Evolutionary conservation across 768 basidiomycete species (phyloP).

Genomic region (Termitomyces sp.): DNA sequence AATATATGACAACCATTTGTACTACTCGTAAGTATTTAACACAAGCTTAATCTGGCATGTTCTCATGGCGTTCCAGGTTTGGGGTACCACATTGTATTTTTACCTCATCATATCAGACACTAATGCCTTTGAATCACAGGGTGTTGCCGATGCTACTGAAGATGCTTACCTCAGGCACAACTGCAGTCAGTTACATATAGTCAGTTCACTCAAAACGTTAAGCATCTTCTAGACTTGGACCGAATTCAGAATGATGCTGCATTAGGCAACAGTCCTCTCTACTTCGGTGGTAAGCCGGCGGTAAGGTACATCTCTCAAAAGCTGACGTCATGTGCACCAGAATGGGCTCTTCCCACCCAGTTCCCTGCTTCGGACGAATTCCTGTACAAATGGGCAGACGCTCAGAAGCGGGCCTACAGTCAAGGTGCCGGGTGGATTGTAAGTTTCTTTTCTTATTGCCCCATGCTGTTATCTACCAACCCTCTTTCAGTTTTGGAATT

Average conservation of each 20-base stretch:
- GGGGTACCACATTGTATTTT: constrained; percentile 39
- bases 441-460: constrained; percentile 21
- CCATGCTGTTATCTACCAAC: neutral
- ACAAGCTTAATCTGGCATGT: constrained; percentile 1
- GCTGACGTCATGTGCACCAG: constrained; percentile 16
- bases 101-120: neutral
- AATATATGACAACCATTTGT: constrained; percentile 76
- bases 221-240: constrained; percentile 47
- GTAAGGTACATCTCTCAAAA: neutral
- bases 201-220: neutral
- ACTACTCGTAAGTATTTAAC: constrained; percentile 54
- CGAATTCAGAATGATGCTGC: constrained; percentile 39
- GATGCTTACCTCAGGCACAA: constrained; percentile 63
- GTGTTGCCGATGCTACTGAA: constrained; percentile 64
- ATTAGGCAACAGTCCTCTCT: constrained; percentile 36
- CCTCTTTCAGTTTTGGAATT: constrained; percentile 56
- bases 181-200: constrained; percentile 52
- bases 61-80: constrained; percentile 35
- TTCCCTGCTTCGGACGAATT: constrained; percentile 62
- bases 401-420: constrained; percentile 65
- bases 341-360: constrained; percentile 58
- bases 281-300: constrained; percentile 33
- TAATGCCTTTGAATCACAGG: constrained; percentile 35
- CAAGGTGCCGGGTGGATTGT: constrained; percentile 67
- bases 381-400: constrained; percentile 67